Evolutionary conservation across 2,329 filamentous ascomycete species (phyloP), one percentile per base, ranked within the genome.

Genomic region (Diaporthe citriasiana): DNA sequence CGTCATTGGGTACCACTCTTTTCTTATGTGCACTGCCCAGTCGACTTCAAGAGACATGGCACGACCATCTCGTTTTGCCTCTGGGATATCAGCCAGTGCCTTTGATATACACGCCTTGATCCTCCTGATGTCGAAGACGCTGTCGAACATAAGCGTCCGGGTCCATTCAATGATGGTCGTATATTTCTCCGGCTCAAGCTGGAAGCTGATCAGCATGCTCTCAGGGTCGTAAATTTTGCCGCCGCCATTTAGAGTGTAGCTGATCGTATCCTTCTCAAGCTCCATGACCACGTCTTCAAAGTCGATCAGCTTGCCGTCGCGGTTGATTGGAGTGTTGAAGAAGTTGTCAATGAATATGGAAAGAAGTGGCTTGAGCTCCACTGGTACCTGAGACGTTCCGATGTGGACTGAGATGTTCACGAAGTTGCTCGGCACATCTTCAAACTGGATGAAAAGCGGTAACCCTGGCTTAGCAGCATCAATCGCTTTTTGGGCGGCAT

Each of bases 361-460:
- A 63, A 98, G 87, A 30, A 99, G 84, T 4, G 97, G 97, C 80
- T 96, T 95, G 74, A 96, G 89, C 76, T 95, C 90, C n/a, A 93
- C 89, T 0, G 95, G 94, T 1, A 98, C 87, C 42, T 90, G 87
- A 2, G 91, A 89, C 0, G 95, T 97, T 70, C 94, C 94, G 66
- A 98, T 87, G 72, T 97, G 91, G 30, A 98, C 84, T 63, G 91
- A 93, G 73, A 98, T 89, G 78, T 96, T 93, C 9, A 97, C 95
- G 82, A 99, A 99, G 80, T 95, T 97, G 74, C 94, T 97, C 2
- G 93, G 93, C 19, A 98, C 95, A 79, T 98, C 93, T 83, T 99
- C 97, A 77, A 97, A 99, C 83, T 99, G 96, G n/a, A 99, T 88
- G 83, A 98, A 99, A 3, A 98, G 86, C 0, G 95, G 93, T n/a